Evolutionary conservation across 257 asterid genomes (phyloP), one percentile per base, ranked within the genome.

Genomic region (Paulownia fortunei): DNA sequence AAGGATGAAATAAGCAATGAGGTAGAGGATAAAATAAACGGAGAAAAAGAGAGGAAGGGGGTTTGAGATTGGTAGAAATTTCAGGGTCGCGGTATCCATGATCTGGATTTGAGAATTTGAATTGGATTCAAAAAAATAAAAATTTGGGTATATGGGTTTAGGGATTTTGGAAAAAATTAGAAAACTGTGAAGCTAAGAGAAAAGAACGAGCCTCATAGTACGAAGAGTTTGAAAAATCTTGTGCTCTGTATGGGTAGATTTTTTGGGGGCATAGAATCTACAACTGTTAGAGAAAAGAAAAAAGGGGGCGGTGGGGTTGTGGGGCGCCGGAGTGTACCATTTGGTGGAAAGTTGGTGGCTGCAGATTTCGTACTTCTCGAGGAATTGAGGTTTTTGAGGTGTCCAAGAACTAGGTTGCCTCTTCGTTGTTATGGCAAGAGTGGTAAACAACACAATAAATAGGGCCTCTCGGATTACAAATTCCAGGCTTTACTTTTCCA

Each of bases 1-100:
- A 26, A 94, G 41, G 12, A 83, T 9, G 78, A 85, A 81, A 82
- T 91, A 92, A 5, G 95, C 92, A 3, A 73, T 6, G 34, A 90
- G 79, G 75, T 94, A 94, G 13, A 91, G 76, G 27, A 79, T 49
- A 41, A 87, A 55, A 59, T 82, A 94, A 13, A 77, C 49, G 41
- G 76, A 4, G 86, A 92, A 88, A 72, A 90, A 92, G 0, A 84
- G 63, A 10, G 85, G 76, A 21, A 85, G 86, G 27, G 88, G 84
- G 65, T 84, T 84, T 1, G 92, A 84, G 16, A 75, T 24, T 4
- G 79, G 18, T 3, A 76, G 51, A 44, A 77, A 72, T 26, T 60
- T 70, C 19, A 71, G 69, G 65, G 41, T n/a, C 11, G 49, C 70
- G 55, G 62, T 11, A 44, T 86, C 94, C 96, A 91, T 85, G 69